Evolutionary conservation across 805 yeast species (phyloP).

Genomic region (Lipomyces yamadae): DNA sequence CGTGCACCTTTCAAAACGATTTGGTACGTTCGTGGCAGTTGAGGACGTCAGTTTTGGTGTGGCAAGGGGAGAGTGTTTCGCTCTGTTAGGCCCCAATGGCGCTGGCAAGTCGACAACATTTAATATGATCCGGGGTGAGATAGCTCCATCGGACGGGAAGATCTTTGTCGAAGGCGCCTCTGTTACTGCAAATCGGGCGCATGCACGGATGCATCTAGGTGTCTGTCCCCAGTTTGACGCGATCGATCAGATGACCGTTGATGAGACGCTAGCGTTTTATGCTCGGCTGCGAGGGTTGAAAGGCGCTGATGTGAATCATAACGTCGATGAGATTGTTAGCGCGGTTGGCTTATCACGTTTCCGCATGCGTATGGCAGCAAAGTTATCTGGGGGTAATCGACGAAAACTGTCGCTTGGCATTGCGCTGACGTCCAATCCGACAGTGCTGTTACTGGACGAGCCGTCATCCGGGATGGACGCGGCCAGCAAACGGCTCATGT

Average conservation of each 20-base stretch:
- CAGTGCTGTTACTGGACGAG: conserved; percentile 47
- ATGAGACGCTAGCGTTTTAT: conserved; percentile 44
- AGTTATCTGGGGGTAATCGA: conserved; percentile 47
- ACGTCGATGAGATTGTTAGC: conserved; percentile 42
- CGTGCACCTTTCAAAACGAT: conserved; percentile 42
- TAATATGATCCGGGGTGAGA: conserved; percentile 48
- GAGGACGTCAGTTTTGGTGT: conserved; percentile 47
- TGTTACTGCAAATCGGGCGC: conserved; percentile 39
- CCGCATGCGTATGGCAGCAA: conserved; percentile 42
- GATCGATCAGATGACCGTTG: conserved; percentile 45
- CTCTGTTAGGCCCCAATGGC: conserved; percentile 48
- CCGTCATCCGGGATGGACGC: conserved; percentile 51
- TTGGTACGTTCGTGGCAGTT: conserved; percentile 39
- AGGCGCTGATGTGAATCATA: conserved; percentile 34
- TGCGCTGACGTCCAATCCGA: conserved; percentile 46
- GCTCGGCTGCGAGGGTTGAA: conserved; percentile 44
- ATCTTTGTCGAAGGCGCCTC: conserved; percentile 42
- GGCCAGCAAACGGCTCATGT: conserved; percentile 48
- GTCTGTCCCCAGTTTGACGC: conserved; percentile 50
- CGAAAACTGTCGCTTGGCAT: conserved; percentile 46
- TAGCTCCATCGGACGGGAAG: conserved; percentile 41
- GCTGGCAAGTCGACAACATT: conserved; percentile 49
- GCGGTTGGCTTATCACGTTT: conserved; percentile 46
- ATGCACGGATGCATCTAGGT: conserved; percentile 44
- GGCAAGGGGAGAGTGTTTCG: conserved; percentile 45